Base-by-base conservation (phyloP, 225 moss, liverwort and hornwort species). In the Takakia lepidozioides region DNA sequence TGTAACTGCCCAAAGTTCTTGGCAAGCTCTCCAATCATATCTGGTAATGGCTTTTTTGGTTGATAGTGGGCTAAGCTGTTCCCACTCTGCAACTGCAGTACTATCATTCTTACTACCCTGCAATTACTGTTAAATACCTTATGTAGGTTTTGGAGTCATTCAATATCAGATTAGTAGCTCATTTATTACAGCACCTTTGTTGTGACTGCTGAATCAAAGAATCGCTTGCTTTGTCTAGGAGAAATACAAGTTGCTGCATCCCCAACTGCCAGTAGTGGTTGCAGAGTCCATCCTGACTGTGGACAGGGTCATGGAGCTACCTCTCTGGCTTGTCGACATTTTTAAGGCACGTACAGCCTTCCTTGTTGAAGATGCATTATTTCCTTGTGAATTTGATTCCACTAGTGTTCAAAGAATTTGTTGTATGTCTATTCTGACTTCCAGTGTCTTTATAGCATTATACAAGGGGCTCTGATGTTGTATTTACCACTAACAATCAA, bases 231-330 rank as follows among this genome's bases (percentile, higher is more conserved):
- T n/a, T 26, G 14, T 55, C 48, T 60, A 82, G 82, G 90, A 80
- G 30, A 91, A 91, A 54, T 98, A 90, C 30, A 80, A 71, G 58
- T 69, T 49, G 43, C 47, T 80, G 21, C 85, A 98, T 60, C 80
- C 98, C 29, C 87, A 70, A 26, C 67, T 98, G 29, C 75, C 87
- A 38, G 70, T 75, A 52, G 67, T 83, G 58, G 98, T 98, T 46
- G 91, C 87, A 49, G 82, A 98, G 51, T 85, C 98, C 3, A 98
- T 98, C 45, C 60, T 98, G 22, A 85, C 82, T 39, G 85, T 91
- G 42, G 87, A 98, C 51, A 87, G 67, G 70, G 69, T 83, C 40
- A 98, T 98, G 98, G 98, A 91, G 52, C 85, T 98, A 64, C 98
- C 98, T 22, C 91, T 90, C 13, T 98, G 98, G 98, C 80, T 98